Percentiles rank a stretch among this genome's conserved stretches.
phyloP scores from a whole-genome alignment of 495 filamentous ascomycete species.

The Oidiodendron maius region DNA sequence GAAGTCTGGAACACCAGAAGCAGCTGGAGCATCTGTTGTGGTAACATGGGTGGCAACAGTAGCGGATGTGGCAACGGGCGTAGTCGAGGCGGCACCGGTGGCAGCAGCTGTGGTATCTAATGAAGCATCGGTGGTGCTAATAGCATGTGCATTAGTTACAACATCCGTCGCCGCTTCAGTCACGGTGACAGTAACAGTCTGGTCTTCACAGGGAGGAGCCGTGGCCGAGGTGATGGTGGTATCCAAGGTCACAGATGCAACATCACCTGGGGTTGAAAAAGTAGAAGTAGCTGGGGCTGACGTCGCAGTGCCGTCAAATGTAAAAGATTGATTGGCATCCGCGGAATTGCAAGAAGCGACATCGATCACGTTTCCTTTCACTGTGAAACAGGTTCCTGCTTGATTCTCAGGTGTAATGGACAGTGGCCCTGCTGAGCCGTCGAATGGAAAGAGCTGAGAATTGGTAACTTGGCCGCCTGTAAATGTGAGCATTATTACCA shows the following conservation, averaged over 20 bases:
- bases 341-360: no score
- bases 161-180: no score
- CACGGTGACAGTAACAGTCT: constrained; percentile 10
- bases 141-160: no score
- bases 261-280: constrained; percentile 6
- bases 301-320: constrained; percentile 29
- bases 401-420: constrained; percentile 36
- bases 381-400: constrained; percentile 36
- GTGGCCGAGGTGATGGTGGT: not conserved
- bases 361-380: no score
- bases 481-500: no score
- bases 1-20: no score
- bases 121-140: no score
- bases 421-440: constrained; percentile 33
- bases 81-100: no score
- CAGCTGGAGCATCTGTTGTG: not conserved
- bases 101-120: no score
- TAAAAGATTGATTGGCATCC: constrained; percentile 39
- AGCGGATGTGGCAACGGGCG: not conserved
- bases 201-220: not conserved
- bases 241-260: constrained; percentile 1
- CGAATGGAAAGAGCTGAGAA: constrained; percentile 43
- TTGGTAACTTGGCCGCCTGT: constrained; percentile 41
- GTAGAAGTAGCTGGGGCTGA: constrained; percentile 1
- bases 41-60: not conserved